Conservation (phyloP, 1,284 basidiomycete genomes). For the Naganishia albida region DNA sequence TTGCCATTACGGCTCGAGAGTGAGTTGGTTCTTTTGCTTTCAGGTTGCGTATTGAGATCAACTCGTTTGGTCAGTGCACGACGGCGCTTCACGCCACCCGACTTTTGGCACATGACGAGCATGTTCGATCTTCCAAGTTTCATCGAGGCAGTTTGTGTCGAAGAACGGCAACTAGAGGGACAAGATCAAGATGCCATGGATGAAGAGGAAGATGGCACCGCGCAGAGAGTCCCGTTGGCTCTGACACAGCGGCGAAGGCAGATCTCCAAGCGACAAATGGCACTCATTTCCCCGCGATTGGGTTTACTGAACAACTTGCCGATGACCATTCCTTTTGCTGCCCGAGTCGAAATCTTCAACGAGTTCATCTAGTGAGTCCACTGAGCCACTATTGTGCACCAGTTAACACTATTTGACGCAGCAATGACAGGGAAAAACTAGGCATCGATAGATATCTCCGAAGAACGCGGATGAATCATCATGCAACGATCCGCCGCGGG, state of each 20-base stretch:
- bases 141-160: constrained; percentile 68
- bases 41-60: constrained; percentile 36
- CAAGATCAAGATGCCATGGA: constrained; percentile 38
- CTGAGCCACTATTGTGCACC: too few species aligned
- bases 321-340: constrained; percentile 91
- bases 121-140: constrained; percentile 78
- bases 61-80: constrained; percentile 65
- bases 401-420: constrained; percentile 29
- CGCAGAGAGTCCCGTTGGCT: constrained; percentile 38
- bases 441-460: constrained; percentile 42
- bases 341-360: constrained; percentile 84
- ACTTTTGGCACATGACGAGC: constrained; percentile 80
- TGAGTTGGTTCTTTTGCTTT: constrained; percentile 55
- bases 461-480: constrained; percentile 26
- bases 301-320: constrained; percentile 94
- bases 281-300: constrained; percentile 76
- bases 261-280: constrained; percentile 69
- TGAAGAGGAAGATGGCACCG: constrained; percentile 35
- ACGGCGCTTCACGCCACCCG: constrained; percentile 71
- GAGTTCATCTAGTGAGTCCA: constrained; percentile 64
- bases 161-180: constrained; percentile 54
- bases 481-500: constrained; percentile 69
- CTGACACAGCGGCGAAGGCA: constrained; percentile 50
- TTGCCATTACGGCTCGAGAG: constrained; percentile 83
- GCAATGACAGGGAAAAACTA: constrained; percentile 46